Base-by-base conservation (phyloP, 2,329 filamentous ascomycete species). In the Talaromyces sp. region DNA sequence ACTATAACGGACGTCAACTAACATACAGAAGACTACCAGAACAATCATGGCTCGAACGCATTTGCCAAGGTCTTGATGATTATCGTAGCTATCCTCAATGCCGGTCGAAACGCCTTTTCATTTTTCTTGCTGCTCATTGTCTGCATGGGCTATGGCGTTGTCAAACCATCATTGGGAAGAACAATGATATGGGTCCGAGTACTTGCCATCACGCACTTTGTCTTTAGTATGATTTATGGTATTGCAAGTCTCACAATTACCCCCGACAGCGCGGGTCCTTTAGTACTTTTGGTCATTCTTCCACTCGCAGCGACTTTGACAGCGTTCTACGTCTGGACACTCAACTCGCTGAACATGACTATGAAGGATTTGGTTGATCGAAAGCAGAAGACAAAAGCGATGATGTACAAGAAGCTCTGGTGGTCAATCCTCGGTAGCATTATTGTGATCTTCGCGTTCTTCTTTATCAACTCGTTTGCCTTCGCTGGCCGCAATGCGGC, bases 391-490 rank as follows among this genome's bases (percentile, higher is more conserved):
- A 89, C 90, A 72, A 99, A 99, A 77, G 92, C 93, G 57, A 79
- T 87, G 79, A 99, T 99, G 96, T 99, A 98, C 81, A 93, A 91
- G 81, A 96, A 96, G 78, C 87, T 99, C 14, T 99, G 96, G 93
- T 99, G 93, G 93, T 94, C 92, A 76, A 97, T 99, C 66, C 84
- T 99, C 54, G 84, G 87, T 68, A 96, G 91, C 76, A 96, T 99
- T 75, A 81, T 98, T 58, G 92, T 98, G 71, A 97, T 98, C 71
- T 99, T 99, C 72, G 93, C 85, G 65, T 99, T 99, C 82, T 97
- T 99, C 84, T 98, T 99, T 83, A 89, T 98, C 83, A 98, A 97
- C 83, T 96, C 91, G 71, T 93, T 97, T 79, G 92, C 91, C 0
- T 97, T 99, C 76, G 94, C 93, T 58, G 93, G 93, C 13, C 88